Evolutionary conservation across 805 yeast species (phyloP), one percentile per base, ranked within the genome.

Genomic region (Cephaloascus fragrans): DNA sequence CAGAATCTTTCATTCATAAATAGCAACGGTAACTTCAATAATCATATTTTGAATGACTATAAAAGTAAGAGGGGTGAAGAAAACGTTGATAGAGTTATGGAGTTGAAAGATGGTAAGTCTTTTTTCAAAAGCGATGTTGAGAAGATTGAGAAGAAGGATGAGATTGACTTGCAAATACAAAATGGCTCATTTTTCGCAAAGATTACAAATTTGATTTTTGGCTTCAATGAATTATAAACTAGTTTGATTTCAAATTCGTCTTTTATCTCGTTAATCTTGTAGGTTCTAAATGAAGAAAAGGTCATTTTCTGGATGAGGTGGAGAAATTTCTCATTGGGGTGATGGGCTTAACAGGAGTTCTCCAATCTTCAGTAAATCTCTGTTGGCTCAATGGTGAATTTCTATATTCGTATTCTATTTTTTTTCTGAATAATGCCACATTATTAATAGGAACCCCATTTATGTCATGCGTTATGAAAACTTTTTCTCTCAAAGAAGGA

Each of bases 401-500:
- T 31, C 33, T 31, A n/a, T 6, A n/a, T 31, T 6, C 14, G 9
- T 26, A 10, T 26, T 26, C 9, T 26, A 26, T 26, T 26, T 14
- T 14, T 10, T 26, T 26, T 26, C 9, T 26, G 14, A 14, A 26
- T 26, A n/a, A n/a, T n/a, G n/a, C n/a, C n/a, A 47, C 18, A 26
- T 47, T 45, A 29, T 52, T 56, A 29, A 49, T 48, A 10, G 50
- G 55, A 23, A 55, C 58, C 29, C 72, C 72, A 36, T 63, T 51
- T 16, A 59, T 47, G 47, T 75, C 75, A 47, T 78, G 83, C 10
- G 74, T 71, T 18, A 64, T 61, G 47, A 77, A 77, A 2, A 73
- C 57, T 38, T 62, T 68, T 51, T 37, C 56, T 57, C 18, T 56
- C 59, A 12, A 44, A 46, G 29, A 44, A 8, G 49, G 23, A 50